phyloP scores from a whole-genome alignment of 805 yeast species.

The Torulaspora indica region DNA sequence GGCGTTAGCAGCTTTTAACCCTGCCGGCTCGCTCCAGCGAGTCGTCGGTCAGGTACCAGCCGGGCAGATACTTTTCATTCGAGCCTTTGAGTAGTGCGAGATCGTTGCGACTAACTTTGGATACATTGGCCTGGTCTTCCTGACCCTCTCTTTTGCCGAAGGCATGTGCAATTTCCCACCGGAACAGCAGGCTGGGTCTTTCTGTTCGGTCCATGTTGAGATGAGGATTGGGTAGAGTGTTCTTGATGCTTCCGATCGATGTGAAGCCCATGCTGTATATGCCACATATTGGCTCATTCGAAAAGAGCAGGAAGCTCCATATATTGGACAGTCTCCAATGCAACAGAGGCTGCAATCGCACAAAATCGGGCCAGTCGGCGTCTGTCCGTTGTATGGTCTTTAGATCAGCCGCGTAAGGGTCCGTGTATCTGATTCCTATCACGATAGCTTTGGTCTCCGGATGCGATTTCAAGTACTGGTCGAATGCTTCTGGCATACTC shows the following conservation, averaged over 20 bases:
- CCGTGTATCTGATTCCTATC: conserved; percentile 84
- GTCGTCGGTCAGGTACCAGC: conserved; percentile 35
- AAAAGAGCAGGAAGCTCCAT: conserved; percentile 71
- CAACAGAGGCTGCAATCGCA: conserved; percentile 80
- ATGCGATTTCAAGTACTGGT: conserved; percentile 49
- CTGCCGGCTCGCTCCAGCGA: conserved; percentile 35
- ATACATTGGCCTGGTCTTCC: conserved; percentile 6
- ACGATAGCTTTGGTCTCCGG: conserved; percentile 64
- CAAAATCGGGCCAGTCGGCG: conserved; percentile 84
- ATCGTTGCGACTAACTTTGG: conserved; percentile 15
- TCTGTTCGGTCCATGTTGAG: conserved; percentile 27
- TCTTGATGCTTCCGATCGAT: conserved; percentile 73
- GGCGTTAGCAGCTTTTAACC: conserved; percentile 11
- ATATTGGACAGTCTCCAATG: conserved; percentile 82
- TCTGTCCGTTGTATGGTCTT: conserved; percentile 69
- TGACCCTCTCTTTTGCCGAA: conserved; percentile 9
- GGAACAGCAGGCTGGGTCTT: conserved; percentile 11
- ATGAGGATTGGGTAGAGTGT: conserved; percentile 70
- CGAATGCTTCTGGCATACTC: conserved; percentile 64
- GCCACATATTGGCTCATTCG: conserved; percentile 61
- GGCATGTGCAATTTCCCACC: conserved; percentile 29
- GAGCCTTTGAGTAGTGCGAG: conserved; percentile 4
- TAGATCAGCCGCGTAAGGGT: conserved; percentile 70
- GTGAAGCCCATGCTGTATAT: conserved; percentile 85
- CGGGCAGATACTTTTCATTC: conserved; percentile 25